phyloP scores from a whole-genome alignment of 768 basidiomycete genomes.

The Kondoa subrosea region DNA sequence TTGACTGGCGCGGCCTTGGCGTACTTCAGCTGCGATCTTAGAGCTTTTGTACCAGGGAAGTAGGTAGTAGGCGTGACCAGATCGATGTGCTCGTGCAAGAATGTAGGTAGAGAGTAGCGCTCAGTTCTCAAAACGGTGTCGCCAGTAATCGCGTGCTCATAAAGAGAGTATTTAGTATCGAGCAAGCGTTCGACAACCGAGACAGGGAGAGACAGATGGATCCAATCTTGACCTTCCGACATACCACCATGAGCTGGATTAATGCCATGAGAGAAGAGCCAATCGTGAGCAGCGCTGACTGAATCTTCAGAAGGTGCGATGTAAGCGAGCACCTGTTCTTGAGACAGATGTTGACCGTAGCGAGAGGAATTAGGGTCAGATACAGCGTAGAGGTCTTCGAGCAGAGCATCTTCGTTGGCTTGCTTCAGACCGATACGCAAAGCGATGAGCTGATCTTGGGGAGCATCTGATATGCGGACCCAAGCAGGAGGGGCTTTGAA shows the following conservation, averaged over 20 bases:
- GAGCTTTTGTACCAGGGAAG: too few relatives aligned
- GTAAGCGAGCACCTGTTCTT: not conserved
- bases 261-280: not conserved
- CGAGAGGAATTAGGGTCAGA: not conserved
- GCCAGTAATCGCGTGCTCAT: constrained; percentile 12
- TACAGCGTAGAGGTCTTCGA: not conserved
- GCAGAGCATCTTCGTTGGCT: not conserved
- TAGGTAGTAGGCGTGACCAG: constrained; percentile 18
- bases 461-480: not conserved
- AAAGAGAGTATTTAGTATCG: constrained; percentile 19
- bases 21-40: too few relatives aligned
- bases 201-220: constrained; percentile 19
- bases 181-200: constrained; percentile 20
- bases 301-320: not conserved
- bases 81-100: constrained; percentile 16
- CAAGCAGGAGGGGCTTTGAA: too few relatives aligned
- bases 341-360: not conserved
- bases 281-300: not conserved
- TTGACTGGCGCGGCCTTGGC: too few relatives aligned
- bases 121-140: not conserved
- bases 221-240: constrained; percentile 28
- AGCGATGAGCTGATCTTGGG: not conserved
- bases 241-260: constrained; percentile 31
- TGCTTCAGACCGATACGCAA: constrained; percentile 4
- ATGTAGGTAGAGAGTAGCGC: constrained; percentile 14